Evolutionary conservation across 495 filamentous ascomycete genomes (phyloP), one percentile per base, ranked within the genome.

Genomic region (Xylaria flabelliformis): DNA sequence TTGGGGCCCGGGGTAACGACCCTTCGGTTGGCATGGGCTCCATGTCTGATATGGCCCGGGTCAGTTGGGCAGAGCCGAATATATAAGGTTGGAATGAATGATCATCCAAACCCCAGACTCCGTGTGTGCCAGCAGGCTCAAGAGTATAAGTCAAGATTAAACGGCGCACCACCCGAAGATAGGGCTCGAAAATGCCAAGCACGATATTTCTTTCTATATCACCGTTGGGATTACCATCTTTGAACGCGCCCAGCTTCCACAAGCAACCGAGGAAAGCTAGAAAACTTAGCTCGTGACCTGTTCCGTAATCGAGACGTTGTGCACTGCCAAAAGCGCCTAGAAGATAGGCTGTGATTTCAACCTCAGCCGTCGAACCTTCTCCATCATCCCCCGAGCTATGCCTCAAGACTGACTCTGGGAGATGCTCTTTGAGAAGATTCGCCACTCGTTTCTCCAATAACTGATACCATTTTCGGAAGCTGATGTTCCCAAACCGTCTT

Each of bases 1-100:
- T 87, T 1, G 95, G 94, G 1, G 94, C 89, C 69, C 88, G 84
- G 13, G 86, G 84, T 0, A 91, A 76, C 12, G 94, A 97, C 61
- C 94, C 95, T 83, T 96, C 92, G 46, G 88, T 73, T 50, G 93
- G 91, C 69, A 90, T 90, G 3, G 85, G 75, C 24, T 93, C 90
- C 10, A 84, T 79, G 39, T 85, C 83, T 26, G 83, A 83, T 59
- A 97, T 92, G 2, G 95, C 88, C 1, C 93, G 92, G 10, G 90
- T 92, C 29, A 94, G 83, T 82, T 99, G 94, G 9, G 94, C 92
- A 3, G 95, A 97, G 13, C 96, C 96, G 77, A 98, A 96, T 62
- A 99, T 91, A 83, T 98, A 99, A 0, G 96, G 93, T n/a, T 96
- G 82, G 82, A 98, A 98, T 48, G 90, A 94, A 82, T 99, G 97